phyloP scores from a whole-genome alignment of 805 yeast species.

The Nakazawaea wyomingensis region DNA sequence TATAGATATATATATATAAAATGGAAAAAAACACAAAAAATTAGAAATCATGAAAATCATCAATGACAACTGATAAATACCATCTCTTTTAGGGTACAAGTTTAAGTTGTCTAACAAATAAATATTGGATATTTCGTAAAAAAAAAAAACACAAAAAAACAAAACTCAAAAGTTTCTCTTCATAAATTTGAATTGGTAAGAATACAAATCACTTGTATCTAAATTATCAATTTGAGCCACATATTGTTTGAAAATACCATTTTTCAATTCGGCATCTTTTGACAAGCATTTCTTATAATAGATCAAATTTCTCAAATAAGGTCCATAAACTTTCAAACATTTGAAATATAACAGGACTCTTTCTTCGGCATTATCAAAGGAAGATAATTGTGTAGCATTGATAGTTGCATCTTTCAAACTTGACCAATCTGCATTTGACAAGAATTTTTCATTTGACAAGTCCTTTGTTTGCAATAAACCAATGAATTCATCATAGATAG shows the following conservation, averaged over 20 bases:
- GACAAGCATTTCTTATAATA: conserved; percentile 41
- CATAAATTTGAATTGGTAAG: conserved; percentile 8
- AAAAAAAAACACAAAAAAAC: no score
- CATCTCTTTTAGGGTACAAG: no score
- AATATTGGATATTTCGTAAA: not conserved
- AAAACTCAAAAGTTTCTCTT: conserved; percentile 9
- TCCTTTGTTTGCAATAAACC: conserved; percentile 39
- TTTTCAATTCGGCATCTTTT: conserved; percentile 39
- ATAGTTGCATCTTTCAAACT: conserved; percentile 75
- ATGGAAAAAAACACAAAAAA: no score
- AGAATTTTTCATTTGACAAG: conserved; percentile 48
- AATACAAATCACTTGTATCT: conserved; percentile 2
- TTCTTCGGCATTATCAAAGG: conserved; percentile 26
- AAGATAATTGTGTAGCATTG: conserved; percentile 31
- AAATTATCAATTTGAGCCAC: not conserved
- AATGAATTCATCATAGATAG: conserved; percentile 38
- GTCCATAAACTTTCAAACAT: conserved; percentile 45
- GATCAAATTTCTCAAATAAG: conserved; percentile 41
- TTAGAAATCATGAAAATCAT: no score
- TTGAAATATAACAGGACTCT: conserved; percentile 52
- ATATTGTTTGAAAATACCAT: conserved; percentile 16
- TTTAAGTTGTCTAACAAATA: no score
- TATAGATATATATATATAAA: no score
- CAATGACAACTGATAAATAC: no score
- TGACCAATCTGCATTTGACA: conserved; percentile 84